Evolutionary conservation across 192 early-diverging fungal genomes (phyloP).

Genomic region (Neocallimastix lanati): DNA sequence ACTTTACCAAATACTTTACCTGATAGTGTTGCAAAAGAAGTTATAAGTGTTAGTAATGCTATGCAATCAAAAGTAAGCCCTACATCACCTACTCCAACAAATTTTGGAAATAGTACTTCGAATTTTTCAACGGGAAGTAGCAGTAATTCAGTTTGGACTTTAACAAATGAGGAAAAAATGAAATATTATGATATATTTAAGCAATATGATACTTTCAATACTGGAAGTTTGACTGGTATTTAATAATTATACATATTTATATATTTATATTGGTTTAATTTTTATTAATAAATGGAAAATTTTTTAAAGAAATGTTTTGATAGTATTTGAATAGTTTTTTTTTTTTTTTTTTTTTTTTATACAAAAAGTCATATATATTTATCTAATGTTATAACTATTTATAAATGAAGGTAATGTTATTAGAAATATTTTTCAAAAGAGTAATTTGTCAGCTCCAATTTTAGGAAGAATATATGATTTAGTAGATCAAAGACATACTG

Average conservation of each 20-base stretch:
- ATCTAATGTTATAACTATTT: too few relatives aligned
- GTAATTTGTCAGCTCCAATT: neutral
- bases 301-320: too few relatives aligned
- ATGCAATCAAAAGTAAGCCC: neutral
- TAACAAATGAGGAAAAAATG: neutral
- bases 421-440: neutral
- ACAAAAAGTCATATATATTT: too few relatives aligned
- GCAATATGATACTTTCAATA: neutral
- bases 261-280: too few relatives aligned
- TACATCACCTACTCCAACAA: neutral
- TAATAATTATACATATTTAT: neutral
- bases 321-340: too few relatives aligned
- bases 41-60: neutral
- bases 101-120: neutral
- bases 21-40: neutral
- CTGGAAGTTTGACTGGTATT: neutral
- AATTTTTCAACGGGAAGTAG: neutral
- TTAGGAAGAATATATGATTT: neutral
- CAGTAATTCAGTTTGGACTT: neutral
- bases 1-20: neutral
- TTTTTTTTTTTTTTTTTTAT: too few relatives aligned
- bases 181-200: neutral
- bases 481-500: neutral
- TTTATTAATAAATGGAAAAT: too few relatives aligned
- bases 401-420: too few relatives aligned